phyloP scores from a whole-genome alignment of 768 basidiomycete species.

The Gyrodon lividus region DNA sequence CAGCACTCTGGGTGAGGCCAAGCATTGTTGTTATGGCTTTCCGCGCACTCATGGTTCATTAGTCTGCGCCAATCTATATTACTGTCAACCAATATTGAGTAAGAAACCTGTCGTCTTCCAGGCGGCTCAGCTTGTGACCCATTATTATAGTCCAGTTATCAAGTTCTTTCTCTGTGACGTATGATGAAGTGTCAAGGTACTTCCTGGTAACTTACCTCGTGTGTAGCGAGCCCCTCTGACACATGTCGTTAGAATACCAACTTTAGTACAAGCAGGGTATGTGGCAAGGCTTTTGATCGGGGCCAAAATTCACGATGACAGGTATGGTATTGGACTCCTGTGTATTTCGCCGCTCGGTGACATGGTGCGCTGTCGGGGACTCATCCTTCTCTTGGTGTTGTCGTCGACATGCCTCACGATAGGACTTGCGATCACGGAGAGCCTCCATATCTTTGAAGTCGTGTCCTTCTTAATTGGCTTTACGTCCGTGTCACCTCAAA shows the following conservation, averaged over 20 bases:
- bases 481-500: conserved; percentile 64
- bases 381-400: conserved; percentile 60
- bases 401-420: conserved; percentile 60
- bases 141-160: conserved; percentile 30
- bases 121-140: neutral
- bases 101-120: conserved; percentile 21
- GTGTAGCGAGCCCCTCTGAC: neutral
- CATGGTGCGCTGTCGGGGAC: conserved; percentile 67
- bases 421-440: conserved; percentile 63
- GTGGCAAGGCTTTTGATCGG: conserved; percentile 9
- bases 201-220: neutral
- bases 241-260: conserved; percentile 47
- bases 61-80: conserved; percentile 59
- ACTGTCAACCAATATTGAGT: conserved; percentile 80
- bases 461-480: conserved; percentile 70
- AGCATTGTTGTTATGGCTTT: neutral
- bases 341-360: conserved; percentile 80
- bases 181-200: conserved; percentile 33
- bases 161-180: conserved; percentile 34
- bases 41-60: neutral
- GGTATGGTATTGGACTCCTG: conserved; percentile 69
- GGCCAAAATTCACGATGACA: conserved; percentile 18
- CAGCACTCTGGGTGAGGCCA: conserved; percentile 40
- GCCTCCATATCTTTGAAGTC: conserved; percentile 45
- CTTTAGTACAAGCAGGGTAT: conserved; percentile 64